Percentiles rank a stretch among this genome's conserved stretches.
Conservation (phyloP, 2,329 filamentous ascomycete species). For the Ophiocordyceps polyrhachis-furcata region DNA sequence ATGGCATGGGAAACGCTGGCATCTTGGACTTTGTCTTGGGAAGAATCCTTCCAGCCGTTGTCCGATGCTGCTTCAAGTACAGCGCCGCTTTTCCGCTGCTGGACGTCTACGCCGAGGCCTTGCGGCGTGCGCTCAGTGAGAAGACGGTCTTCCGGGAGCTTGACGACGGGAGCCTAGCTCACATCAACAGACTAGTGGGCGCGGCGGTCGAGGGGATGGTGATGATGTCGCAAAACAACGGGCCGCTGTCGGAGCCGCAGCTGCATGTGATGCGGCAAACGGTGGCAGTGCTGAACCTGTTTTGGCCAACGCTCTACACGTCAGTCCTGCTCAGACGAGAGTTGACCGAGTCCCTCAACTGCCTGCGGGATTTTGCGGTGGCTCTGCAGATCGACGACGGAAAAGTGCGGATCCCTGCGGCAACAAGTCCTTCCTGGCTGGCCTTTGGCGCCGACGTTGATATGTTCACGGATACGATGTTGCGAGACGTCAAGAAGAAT, state of each 20-base stretch:
- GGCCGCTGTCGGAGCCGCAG: constrained; percentile 6
- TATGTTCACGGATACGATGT: constrained; percentile 23
- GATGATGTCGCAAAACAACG: constrained; percentile 5
- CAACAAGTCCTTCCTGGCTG: not conserved
- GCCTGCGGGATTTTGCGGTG: constrained; percentile 6
- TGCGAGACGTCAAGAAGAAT: constrained; percentile 23
- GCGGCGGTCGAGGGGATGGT: constrained; percentile 12
- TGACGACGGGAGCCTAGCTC: constrained; percentile 12
- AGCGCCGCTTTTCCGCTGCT: constrained; percentile 26
- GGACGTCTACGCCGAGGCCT: constrained; percentile 28
- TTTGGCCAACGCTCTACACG: constrained; percentile 12
- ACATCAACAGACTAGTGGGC: constrained; percentile 15
- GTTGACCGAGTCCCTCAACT: constrained; percentile 4
- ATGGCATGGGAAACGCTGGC: constrained; percentile 25
- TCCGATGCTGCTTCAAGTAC: constrained; percentile 18
- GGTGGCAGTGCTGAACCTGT: constrained; percentile 10
- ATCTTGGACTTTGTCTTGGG: constrained; percentile 29
- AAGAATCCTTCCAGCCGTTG: constrained; percentile 35
- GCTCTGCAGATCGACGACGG: constrained; percentile 4
- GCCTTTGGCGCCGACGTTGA: constrained; percentile 13
- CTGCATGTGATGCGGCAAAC: constrained; percentile 12
- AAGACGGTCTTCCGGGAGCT: constrained; percentile 19
- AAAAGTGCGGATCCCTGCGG: constrained; percentile 7
- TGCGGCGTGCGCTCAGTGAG: constrained; percentile 17
- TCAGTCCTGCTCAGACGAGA: constrained; percentile 1